Percentiles rank a stretch among this genome's conserved stretches.
Evolutionary conservation across 768 basidiomycete species (phyloP).

Genomic region (Postia placenta): DNA sequence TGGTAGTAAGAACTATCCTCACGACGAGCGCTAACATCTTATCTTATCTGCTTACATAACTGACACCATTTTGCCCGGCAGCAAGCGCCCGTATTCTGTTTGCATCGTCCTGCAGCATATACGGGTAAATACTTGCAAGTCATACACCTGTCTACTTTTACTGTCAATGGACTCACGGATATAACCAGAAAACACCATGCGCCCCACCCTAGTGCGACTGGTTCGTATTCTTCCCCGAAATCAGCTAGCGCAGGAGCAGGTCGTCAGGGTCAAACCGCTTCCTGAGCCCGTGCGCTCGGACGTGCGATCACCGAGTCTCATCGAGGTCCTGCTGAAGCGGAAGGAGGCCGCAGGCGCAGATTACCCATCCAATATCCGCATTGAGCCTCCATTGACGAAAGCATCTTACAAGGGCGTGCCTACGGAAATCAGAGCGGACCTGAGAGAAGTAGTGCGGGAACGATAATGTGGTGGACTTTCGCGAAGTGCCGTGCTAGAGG

Average conservation of each 20-base stretch:
- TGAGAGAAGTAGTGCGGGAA: constrained; percentile 33
- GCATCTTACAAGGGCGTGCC: constrained; percentile 34
- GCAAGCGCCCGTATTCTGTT: too few species aligned
- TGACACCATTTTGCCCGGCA: too few species aligned
- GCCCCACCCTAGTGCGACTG: constrained; percentile 24
- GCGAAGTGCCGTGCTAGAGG: too few species aligned
- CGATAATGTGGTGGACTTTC: constrained; percentile 11
- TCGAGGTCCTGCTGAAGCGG: constrained; percentile 36
- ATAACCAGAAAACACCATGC: too few species aligned
- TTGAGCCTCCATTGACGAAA: constrained; percentile 39
- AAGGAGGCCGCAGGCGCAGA: constrained; percentile 30
- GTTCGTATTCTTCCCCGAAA: constrained; percentile 35
- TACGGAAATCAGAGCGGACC: constrained; percentile 28
- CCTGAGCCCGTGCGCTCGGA: constrained; percentile 20
- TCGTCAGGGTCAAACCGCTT: constrained; percentile 18
- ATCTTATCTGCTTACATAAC: too few species aligned
- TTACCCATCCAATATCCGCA: constrained; percentile 46
- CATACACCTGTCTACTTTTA: too few species aligned
- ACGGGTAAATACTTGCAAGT: too few species aligned
- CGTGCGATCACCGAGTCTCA: constrained; percentile 25
- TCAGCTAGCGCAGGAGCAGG: constrained; percentile 20
- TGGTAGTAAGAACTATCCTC: too few species aligned
- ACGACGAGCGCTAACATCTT: too few species aligned
- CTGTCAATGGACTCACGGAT: too few species aligned
- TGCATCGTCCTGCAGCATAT: too few species aligned